These are phyloP conservation scores for Cadophora sp. DNA, from an alignment of 2,329 filamentous ascomycete species.

Conservation along the genomic window DNA sequence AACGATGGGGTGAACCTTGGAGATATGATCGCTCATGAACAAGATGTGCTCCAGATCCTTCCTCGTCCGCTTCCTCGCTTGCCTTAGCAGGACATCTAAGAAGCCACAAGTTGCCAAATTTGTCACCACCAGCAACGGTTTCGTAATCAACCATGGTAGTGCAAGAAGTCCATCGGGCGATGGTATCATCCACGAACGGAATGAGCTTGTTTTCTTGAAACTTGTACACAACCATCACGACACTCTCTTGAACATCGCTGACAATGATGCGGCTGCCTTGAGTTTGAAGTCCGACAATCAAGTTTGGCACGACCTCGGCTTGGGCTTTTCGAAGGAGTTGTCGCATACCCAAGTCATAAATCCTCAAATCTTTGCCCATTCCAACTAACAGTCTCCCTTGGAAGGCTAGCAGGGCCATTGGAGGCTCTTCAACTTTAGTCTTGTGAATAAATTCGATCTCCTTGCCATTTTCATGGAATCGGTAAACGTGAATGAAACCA, in stretches of 20 bases:
- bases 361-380: conserved; percentile 78
- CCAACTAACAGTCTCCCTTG: conserved; percentile 90
- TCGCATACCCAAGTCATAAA: conserved; percentile 93
- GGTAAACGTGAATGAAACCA: conserved; percentile 92
- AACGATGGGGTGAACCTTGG: conserved; percentile 83
- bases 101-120: conserved; percentile 96
- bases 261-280: conserved; percentile 92
- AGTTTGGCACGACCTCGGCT: conserved; percentile 76
- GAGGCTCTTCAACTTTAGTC: conserved; percentile 88
- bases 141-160: conserved; percentile 98
- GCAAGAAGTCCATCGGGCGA: conserved; percentile 89
- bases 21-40: conserved; percentile 89
- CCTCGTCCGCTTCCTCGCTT: conserved; percentile 90
- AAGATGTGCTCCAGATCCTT: conserved; percentile 89
- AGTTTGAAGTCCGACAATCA: conserved; percentile 89
- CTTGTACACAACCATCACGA: conserved; percentile 95
- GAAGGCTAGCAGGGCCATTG: conserved; percentile 89
- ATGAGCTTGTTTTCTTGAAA: conserved; percentile 89
- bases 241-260: conserved; percentile 89
- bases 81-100: conserved; percentile 86
- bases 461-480: conserved; percentile 85
- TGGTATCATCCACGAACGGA: conserved; percentile 88
- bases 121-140: conserved; percentile 91
- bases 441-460: conserved; percentile 96
- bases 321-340: conserved; percentile 93